Base-by-base conservation (phyloP, 1,284 basidiomycete species). In the Sporisorium graminicola region DNA sequence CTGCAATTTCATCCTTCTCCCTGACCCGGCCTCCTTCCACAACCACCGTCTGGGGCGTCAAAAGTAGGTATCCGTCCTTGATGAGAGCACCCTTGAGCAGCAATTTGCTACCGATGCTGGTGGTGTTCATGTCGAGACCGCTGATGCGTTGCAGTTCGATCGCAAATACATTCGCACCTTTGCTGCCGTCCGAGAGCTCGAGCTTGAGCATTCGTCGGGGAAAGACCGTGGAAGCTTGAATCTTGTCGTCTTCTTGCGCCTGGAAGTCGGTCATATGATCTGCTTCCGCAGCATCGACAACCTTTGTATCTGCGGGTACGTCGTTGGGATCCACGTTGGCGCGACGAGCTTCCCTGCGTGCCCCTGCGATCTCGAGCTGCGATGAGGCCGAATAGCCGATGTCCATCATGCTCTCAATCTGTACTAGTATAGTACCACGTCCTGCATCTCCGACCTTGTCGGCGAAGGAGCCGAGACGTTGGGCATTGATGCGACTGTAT, bases 181-280 rank as follows among this genome's bases (percentile, higher is more conserved):
- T 93, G 77, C 98, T 95, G 0, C 95, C 93, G 84, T 95, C 95
- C 66, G 91, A 90, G 78, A 99, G 87, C 3, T 92, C 92, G 13
- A 91, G 93, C 22, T 91, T 92, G 40, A 99, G 88, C 49, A 99
- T 89, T 85, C 98, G 98, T 87, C 98, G 98, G 2, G 96, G 98
- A 71, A 98, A 88, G 52, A 99, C 95, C 78, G 94, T 95, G 0
- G 94, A 94, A 14, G 94, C 37, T 9, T 55, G 59, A 1, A 55
- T 26, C 35, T 69, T 72, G 51, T 67, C 66, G n/a, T 77, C 74
- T 26, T 77, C 66, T 40, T 70, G 62, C n/a, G 74, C 70, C 24
- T 73, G 59, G n/a, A 77, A 77, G n/a, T 73, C 70, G 22, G 65
- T 61, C 74, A 73, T 77, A 37, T 65, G 70, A 47, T 68, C 74